phyloP scores from a whole-genome alignment of 371 early-diverging fungal species.

The Entomophthora muscae region DNA sequence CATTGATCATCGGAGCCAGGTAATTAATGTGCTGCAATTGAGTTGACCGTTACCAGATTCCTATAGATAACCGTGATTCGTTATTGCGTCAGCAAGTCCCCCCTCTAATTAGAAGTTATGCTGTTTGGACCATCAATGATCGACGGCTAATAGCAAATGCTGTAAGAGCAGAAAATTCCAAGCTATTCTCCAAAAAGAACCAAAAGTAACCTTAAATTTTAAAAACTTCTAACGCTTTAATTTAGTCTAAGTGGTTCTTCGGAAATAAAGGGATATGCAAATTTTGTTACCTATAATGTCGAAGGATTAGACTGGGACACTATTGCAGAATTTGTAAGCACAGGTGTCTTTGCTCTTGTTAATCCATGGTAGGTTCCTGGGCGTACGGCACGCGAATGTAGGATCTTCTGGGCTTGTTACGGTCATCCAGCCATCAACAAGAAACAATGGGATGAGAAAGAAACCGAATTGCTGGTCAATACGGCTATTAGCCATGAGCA shows the following conservation, averaged over 20 bases:
- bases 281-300: constrained; percentile 33
- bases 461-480: constrained; percentile 23
- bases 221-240: constrained; percentile 14
- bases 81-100: constrained; percentile 15
- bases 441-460: constrained; percentile 37
- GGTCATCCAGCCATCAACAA: constrained; percentile 69
- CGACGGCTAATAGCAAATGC: constrained; percentile 20
- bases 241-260: constrained; percentile 11
- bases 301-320: constrained; percentile 45
- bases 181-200: constrained; percentile 8
- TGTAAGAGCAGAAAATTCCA: constrained; percentile 22
- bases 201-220: background rate
- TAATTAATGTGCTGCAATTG: constrained; percentile 5
- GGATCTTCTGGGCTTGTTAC: constrained; percentile 68
- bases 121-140: constrained; percentile 26
- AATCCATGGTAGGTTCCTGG: constrained; percentile 25
- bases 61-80: constrained; percentile 26
- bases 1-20: constrained; percentile 18
- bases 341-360: background rate
- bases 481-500: constrained; percentile 22
- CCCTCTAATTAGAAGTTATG: constrained; percentile 15
- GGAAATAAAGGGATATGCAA: constrained; percentile 21
- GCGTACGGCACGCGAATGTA: constrained; percentile 43
- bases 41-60: constrained; percentile 12
- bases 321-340: constrained; percentile 21